Base-by-base conservation (phyloP, 2,329 filamentous ascomycete genomes). In the Akanthomyces lecanii region DNA sequence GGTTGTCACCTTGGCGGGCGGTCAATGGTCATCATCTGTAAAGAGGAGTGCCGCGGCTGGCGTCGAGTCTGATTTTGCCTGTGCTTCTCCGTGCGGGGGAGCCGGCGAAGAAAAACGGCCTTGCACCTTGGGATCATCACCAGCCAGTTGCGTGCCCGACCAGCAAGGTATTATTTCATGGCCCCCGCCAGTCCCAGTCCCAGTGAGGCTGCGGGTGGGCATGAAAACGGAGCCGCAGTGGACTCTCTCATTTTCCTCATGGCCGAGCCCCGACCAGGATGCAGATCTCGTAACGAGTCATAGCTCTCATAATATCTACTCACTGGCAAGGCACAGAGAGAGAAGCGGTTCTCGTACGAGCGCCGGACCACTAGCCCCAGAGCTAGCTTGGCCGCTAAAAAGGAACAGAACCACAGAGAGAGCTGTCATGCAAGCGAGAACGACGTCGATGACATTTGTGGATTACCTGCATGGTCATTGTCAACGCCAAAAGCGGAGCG, bases 221-320 rank as follows among this genome's bases (percentile, higher is more conserved):
- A 42, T n/a, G 52, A 10, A n/a, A n/a, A n/a, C 18, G 38, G 23
- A 30, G 45, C 40, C 28, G 40, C 40, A 44, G 53, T 56, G 53
- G 38, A n/a, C 38, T n/a, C 2, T 36, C 18, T 50, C 44, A 10
- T 25, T 23, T 36, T 16, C 23, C 4, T 55, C 33, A 8, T 18
- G 21, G 42, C 30, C 44, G 14, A 25, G 30, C 45, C 33, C 36
- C 36, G 14, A 51, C 56, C 18, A 40, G 48, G 50, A 38, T 42
- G 47, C 7, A 18, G 48, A 60, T 52, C 36, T 42, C n/a, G 38
- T 25, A 53, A 52, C 50, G 58, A 61, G 58, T 61, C 58, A 54
- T 45, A 50, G 10, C 21, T 21, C 5, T n/a, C 11, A 11, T 30
- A 25, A n/a, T 38, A 7, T 16, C 12, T 10, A 25, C 10, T 11